These are phyloP conservation scores for Wolfiporia cocos DNA, from an alignment of 1,284 basidiomycete species.

Conservation along the genomic window DNA sequence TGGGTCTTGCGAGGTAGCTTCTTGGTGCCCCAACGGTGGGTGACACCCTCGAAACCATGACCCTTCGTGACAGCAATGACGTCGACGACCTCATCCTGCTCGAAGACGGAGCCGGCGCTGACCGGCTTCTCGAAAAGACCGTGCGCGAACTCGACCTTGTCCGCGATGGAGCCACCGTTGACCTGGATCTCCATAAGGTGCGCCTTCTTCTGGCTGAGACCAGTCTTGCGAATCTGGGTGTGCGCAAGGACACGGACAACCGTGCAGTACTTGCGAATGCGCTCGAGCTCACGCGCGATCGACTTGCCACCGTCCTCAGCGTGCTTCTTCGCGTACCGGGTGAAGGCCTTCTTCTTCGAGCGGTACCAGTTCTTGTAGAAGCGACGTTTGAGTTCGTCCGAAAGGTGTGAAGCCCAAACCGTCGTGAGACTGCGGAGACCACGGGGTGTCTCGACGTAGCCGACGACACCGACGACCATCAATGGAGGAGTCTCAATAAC, in stretches of 20 bases:
- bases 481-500: slow-evolving; percentile 97
- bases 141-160: slow-evolving; percentile 98
- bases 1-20: slow-evolving; percentile 98
- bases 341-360: slow-evolving; percentile 99
- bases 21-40: slow-evolving; percentile 99
- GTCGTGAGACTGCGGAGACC: slow-evolving; percentile 87
- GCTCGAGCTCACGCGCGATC: slow-evolving; percentile 94
- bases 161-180: slow-evolving; percentile 94
- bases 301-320: slow-evolving; percentile 94
- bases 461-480: slow-evolving; percentile 97
- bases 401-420: slow-evolving; percentile 82
- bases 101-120: slow-evolving; percentile 83
- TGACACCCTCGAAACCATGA: slow-evolving; percentile 99
- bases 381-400: slow-evolving; percentile 92
- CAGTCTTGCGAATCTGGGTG: slow-evolving; percentile 98
- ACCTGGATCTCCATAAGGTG: slow-evolving; percentile 99
- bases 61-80: slow-evolving; percentile 99
- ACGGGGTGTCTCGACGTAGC: slow-evolving; percentile 99
- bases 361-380: slow-evolving; percentile 99
- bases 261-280: slow-evolving; percentile 99
- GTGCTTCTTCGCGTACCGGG: slow-evolving; percentile 98
- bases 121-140: slow-evolving; percentile 97
- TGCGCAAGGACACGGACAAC: slow-evolving; percentile 99
- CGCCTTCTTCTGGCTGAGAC: slow-evolving; percentile 98
- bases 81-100: slow-evolving; percentile 97